phyloP scores from a whole-genome alignment of 2,329 filamentous ascomycete genomes.

The Penicillium paneum region DNA sequence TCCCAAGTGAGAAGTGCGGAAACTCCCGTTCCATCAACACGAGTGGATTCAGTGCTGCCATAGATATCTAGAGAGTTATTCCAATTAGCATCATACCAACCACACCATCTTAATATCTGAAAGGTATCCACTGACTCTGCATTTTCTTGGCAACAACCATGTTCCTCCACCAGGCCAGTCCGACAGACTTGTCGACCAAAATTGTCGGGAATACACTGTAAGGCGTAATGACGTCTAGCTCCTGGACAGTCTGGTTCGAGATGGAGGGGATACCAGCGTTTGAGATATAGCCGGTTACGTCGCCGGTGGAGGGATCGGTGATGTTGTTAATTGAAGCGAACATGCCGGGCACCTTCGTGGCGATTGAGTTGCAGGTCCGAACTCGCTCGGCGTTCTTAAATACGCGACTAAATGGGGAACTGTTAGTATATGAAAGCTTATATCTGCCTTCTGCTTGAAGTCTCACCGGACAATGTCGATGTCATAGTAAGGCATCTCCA shows the following conservation, averaged over 20 bases:
- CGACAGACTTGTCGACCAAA: conserved; percentile 40
- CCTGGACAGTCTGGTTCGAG: conserved; percentile 40
- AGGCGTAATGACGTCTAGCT: conserved; percentile 44
- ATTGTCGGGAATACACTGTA: conserved; percentile 42
- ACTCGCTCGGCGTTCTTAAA: conserved; percentile 43
- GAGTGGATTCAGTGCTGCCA: conserved; percentile 44
- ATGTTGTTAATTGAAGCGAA: conserved; percentile 47
- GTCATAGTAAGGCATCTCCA: conserved; percentile 46
- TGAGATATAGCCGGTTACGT: conserved; percentile 44
- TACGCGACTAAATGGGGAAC: conserved; percentile 28
- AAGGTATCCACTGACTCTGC: conserved; percentile 37
- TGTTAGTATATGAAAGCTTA: not conserved
- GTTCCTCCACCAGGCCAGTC: conserved; percentile 45
- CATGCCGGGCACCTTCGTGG: conserved; percentile 39
- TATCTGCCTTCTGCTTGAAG: conserved; percentile 7
- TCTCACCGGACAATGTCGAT: conserved; percentile 38
- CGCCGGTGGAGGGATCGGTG: conserved; percentile 36
- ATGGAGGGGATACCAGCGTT: conserved; percentile 44
- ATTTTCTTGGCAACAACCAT: conserved; percentile 45
- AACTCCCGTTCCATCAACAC: conserved; percentile 40
- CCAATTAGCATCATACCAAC: not conserved
- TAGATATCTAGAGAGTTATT: conserved; percentile 25
- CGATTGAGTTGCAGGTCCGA: conserved; percentile 44
- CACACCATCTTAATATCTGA: not conserved
- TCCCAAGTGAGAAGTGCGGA: conserved; percentile 46